Evolutionary conservation across 1,139 yeast genomes (phyloP).

Genomic region (Kodamaea plutei): DNA sequence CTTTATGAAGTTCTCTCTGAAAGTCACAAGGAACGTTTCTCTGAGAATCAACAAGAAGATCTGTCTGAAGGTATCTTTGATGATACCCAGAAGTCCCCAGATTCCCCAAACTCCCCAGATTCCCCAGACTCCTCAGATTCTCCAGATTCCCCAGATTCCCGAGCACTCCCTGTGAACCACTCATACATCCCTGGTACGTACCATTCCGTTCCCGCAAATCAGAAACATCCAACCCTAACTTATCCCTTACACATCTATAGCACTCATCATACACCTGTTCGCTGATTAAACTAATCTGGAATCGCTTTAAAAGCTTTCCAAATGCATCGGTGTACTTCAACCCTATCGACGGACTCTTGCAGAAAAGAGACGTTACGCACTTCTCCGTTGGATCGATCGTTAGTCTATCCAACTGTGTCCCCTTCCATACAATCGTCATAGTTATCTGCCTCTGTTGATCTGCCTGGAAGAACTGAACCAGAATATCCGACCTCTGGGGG

Average conservation of each 20-base stretch:
- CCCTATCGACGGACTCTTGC: slow-evolving; percentile 24
- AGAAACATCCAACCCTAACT: too few species aligned
- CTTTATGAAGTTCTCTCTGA: too few species aligned
- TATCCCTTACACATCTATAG: slow-evolving; percentile 7
- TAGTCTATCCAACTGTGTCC: slow-evolving; percentile 16
- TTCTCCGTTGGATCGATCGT: slow-evolving; percentile 10
- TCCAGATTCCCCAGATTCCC: too few species aligned
- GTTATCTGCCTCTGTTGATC: slow-evolving; percentile 7
- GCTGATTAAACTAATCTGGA: slow-evolving; percentile 11
- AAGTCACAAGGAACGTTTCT: too few species aligned
- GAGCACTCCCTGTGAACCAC: too few species aligned
- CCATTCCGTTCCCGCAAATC: too few species aligned
- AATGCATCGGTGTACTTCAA: slow-evolving; percentile 18
- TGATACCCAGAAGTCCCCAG: too few species aligned
- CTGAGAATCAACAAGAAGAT: too few species aligned
- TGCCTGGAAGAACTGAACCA: slow-evolving; percentile 14
- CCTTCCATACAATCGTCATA: slow-evolving; percentile 21
- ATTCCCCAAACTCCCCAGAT: too few species aligned
- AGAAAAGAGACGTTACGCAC: slow-evolving; percentile 16
- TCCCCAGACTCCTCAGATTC: too few species aligned
- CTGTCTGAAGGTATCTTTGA: too few species aligned
- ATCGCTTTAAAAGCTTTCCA: slow-evolving; percentile 17
- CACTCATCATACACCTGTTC: slow-evolving; percentile 10
- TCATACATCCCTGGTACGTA: too few species aligned
- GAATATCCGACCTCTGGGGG: slow-evolving; percentile 25